Evolutionary conservation across 805 yeast species (phyloP), one percentile per base, ranked within the genome.

Genomic region (Candida parachauliodes): DNA sequence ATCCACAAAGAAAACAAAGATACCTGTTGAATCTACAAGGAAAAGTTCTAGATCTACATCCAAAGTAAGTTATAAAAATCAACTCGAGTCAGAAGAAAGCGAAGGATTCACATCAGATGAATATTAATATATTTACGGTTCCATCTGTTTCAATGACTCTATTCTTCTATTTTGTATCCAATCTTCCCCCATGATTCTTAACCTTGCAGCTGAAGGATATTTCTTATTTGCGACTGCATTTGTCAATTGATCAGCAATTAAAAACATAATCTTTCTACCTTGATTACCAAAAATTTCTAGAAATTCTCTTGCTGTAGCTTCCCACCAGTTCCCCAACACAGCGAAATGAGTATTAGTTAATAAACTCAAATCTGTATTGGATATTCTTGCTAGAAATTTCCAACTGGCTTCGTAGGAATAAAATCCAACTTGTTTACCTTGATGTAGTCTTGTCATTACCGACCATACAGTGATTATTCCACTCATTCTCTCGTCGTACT

Each of bases 311-410:
- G 85, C 89, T 34, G 83, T 70, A 4, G 88, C 78, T 47, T 93
- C 98, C 95, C 97, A 88, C 97, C 97, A 89, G 23, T 83, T 76
- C 2, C 87, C 81, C 3, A 80, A 71, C 2, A 83, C 75, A 0
- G 79, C 68, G 52, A 71, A 89, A 55, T 89, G 95, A 1, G 83
- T 74, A 46, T 86, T 82, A 0, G 77, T 65, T 9, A 88, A 52
- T 10, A 74, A 55, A 0, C 64, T 62, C 2, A 52, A 23, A 1
- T 78, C 73, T 0, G 72, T 62, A 59, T 93, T 88, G 29, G 84
- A 65, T 35, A 77, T 57, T 30, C 97, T 65, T 0, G 96, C 81
- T n/a, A 83, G 46, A 55, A 87, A 72, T 22, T 50, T 62, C 98
- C 98, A 91, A 8, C 64, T 54, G 11, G 65, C 53, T 8, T 47